These are phyloP conservation scores for Penicillium fimorum DNA, from an alignment of 495 filamentous ascomycete species.

Conservation along the genomic window DNA sequence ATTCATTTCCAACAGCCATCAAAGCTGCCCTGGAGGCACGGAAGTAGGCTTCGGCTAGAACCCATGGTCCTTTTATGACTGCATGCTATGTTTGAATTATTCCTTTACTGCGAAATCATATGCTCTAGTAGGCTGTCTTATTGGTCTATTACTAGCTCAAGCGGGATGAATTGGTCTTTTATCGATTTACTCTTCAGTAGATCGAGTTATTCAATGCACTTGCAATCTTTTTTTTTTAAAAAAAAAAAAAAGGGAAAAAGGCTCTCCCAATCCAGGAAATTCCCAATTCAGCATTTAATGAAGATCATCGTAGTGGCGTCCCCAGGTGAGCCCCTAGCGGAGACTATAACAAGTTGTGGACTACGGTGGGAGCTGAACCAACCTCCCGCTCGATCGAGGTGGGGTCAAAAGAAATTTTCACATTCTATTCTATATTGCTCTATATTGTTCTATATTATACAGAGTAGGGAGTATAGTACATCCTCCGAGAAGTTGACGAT, in stretches of 20 bases:
- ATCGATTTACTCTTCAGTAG: background rate
- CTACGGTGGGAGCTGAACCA: background rate
- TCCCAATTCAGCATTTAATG: background rate
- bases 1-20: slow-evolving; percentile 30
- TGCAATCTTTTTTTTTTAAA: background rate
- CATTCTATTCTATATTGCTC: too few relatives aligned
- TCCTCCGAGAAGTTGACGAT: background rate
- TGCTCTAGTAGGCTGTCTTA: background rate
- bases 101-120: background rate
- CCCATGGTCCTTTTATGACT: background rate
- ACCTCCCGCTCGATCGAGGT: background rate
- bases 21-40: slow-evolving; percentile 42
- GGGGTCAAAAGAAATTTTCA: background rate
- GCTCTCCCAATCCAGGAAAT: background rate
- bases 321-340: background rate
- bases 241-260: too few relatives aligned
- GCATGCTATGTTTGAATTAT: background rate
- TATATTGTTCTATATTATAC: background rate
- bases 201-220: background rate
- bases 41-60: slow-evolving; percentile 26
- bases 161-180: background rate
- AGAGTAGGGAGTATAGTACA: background rate
- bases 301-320: background rate
- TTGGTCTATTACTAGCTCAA: background rate
- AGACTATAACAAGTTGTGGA: too few relatives aligned